Evolutionary conservation across 2,329 filamentous ascomycete genomes (phyloP).

Genomic region (Fusarium anguioides): DNA sequence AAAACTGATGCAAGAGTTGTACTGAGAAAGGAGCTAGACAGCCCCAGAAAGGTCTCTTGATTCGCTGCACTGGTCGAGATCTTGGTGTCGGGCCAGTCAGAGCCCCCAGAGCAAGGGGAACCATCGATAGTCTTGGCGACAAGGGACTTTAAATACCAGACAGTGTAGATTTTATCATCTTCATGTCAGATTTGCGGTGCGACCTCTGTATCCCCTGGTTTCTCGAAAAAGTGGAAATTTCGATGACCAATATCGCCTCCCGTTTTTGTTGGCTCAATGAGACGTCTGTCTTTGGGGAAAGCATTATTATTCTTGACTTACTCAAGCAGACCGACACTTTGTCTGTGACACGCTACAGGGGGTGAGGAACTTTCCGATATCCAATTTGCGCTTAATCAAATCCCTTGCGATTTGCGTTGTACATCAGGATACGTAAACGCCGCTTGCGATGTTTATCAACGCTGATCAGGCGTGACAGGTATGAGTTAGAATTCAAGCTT

Average conservation of each 20-base stretch:
- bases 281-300: not conserved
- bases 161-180: conserved; percentile 19
- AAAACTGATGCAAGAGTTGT: not conserved
- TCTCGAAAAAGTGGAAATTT: conserved; percentile 20
- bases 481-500: conserved; percentile 45
- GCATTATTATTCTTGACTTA: conserved; percentile 4
- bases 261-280: conserved; percentile 1
- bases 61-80: conserved; percentile 36
- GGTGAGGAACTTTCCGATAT: conserved; percentile 13
- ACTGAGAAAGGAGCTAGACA: not conserved
- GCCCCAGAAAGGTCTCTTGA: conserved; percentile 28
- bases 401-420: conserved; percentile 28
- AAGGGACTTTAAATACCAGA: conserved; percentile 25
- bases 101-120: conserved; percentile 29
- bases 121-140: conserved; percentile 39
- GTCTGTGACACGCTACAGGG: conserved; percentile 9
- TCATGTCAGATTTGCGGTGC: conserved; percentile 22
- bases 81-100: conserved; percentile 29
- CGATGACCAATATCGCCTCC: conserved; percentile 22
- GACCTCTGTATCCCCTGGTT: conserved; percentile 11
- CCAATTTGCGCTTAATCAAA: conserved; percentile 27
- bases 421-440: conserved; percentile 23
- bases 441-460: conserved; percentile 32
- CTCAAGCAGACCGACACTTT: conserved; percentile 31
- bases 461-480: conserved; percentile 34